Percentiles rank a stretch among this genome's conserved stretches.
These are phyloP conservation scores for Abortiporus biennis DNA, from an alignment of 1,284 basidiomycete species.

Conservation along the genomic window DNA sequence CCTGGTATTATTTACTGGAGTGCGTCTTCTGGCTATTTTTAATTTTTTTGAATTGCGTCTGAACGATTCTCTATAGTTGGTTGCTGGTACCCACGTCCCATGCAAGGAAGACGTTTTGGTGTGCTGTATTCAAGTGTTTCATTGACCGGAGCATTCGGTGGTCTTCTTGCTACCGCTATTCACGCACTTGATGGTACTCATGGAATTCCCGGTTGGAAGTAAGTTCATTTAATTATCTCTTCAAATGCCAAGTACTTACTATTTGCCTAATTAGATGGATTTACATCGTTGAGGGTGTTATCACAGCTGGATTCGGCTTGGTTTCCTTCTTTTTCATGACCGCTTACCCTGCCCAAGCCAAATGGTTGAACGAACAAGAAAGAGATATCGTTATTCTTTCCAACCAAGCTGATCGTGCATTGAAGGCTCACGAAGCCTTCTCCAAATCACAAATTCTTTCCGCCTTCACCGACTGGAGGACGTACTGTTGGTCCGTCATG, in stretches of 20 bases:
- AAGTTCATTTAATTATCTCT: constrained; percentile 14
- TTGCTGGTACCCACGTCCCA: constrained; percentile 23
- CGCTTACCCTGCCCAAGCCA: constrained; percentile 30
- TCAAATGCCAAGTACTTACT: neutral
- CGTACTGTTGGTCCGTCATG: constrained; percentile 57
- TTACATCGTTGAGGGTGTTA: constrained; percentile 49
- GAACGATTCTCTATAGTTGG: constrained; percentile 14
- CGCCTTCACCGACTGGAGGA: constrained; percentile 28
- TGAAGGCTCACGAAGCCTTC: constrained; percentile 23
- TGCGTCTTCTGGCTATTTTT: constrained; percentile 23
- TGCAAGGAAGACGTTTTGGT: constrained; percentile 23
- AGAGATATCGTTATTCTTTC: constrained; percentile 29
- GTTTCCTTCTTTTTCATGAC: constrained; percentile 34
- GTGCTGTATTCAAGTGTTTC: constrained; percentile 55
- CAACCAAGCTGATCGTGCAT: constrained; percentile 25
- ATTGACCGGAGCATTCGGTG: constrained; percentile 57
- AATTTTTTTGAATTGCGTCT: neutral
- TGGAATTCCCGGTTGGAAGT: constrained; percentile 26
- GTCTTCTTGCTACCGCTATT: constrained; percentile 39
- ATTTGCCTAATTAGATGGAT: constrained; percentile 42
- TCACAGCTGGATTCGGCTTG: constrained; percentile 36
- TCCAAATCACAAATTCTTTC: constrained; percentile 22
- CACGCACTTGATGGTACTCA: constrained; percentile 23
- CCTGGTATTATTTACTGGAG: constrained; percentile 48
- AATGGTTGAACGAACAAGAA: constrained; percentile 27